phyloP scores from a whole-genome alignment of 192 early-diverging fungal genomes.

The Umbelopsis sp. region DNA sequence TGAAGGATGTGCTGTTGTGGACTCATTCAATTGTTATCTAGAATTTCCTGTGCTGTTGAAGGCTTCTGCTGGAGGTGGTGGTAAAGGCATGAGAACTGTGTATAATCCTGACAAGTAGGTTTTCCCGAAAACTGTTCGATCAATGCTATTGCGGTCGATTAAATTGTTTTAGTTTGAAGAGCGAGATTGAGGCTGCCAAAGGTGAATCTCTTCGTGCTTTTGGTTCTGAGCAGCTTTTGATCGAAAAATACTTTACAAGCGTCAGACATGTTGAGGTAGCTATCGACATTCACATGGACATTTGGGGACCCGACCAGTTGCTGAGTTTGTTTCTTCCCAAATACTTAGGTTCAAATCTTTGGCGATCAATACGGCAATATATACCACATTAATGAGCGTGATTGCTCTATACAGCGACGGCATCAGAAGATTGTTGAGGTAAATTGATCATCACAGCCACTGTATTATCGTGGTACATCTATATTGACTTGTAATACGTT shows the following conservation, averaged over 20 bases:
- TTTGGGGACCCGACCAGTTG: neutral
- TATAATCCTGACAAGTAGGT: conserved; percentile 41
- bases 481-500: neutral
- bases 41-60: conserved; percentile 65
- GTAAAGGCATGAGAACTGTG: conserved; percentile 68
- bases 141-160: neutral
- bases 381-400: conserved; percentile 59
- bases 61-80: conserved; percentile 65
- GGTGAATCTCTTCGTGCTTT: conserved; percentile 58
- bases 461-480: neutral
- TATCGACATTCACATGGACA: neutral
- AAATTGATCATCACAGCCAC: neutral
- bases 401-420: conserved; percentile 65
- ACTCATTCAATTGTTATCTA: neutral
- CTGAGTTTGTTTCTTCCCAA: neutral
- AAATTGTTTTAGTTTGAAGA: conserved; percentile 28
- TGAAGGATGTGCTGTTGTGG: no score
- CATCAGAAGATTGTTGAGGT: conserved; percentile 71
- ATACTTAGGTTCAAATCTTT: conserved; percentile 52
- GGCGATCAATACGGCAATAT: conserved; percentile 60
- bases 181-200: conserved; percentile 57
- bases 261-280: conserved; percentile 56
- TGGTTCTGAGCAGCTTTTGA: conserved; percentile 56
- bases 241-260: conserved; percentile 63
- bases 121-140: no score